phyloP scores from a whole-genome alignment of 306 rosid genomes.

The Prunus padus region DNA sequence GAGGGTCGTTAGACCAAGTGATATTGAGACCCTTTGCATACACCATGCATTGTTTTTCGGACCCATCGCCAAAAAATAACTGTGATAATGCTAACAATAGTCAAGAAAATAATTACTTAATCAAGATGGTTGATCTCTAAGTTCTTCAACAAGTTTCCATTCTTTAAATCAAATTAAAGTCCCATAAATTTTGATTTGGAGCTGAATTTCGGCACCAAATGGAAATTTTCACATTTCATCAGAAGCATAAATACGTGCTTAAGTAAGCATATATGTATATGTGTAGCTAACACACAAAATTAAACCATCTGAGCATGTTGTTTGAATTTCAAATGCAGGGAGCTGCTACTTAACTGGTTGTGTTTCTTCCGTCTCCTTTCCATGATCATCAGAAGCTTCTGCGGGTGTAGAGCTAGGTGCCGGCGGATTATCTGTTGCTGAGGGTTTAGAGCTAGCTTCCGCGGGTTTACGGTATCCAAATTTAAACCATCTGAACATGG shows the following conservation, averaged over 20 bases:
- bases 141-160: too few relatives aligned
- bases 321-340: not conserved
- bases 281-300: too few relatives aligned
- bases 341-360: not conserved
- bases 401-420: too few relatives aligned
- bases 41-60: slow-evolving; percentile 58
- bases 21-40: slow-evolving; percentile 64
- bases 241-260: not conserved
- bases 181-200: not conserved
- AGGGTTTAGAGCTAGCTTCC: too few relatives aligned
- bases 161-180: too few relatives aligned
- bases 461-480: too few relatives aligned
- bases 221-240: not conserved
- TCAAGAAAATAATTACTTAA: not conserved
- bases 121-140: not conserved
- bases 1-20: slow-evolving; percentile 44
- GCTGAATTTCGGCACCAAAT: not conserved
- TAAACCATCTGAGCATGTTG: too few relatives aligned
- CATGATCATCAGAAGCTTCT: too few relatives aligned
- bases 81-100: not conserved
- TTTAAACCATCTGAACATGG: too few relatives aligned
- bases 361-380: not conserved
- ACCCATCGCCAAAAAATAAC: slow-evolving; percentile 30
- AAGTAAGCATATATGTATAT: too few relatives aligned
- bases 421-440: too few relatives aligned